Percentiles rank a stretch among this genome's conserved stretches.
phyloP scores from a whole-genome alignment of 192 early-diverging fungal species.

The Allomyces macrogynus region DNA sequence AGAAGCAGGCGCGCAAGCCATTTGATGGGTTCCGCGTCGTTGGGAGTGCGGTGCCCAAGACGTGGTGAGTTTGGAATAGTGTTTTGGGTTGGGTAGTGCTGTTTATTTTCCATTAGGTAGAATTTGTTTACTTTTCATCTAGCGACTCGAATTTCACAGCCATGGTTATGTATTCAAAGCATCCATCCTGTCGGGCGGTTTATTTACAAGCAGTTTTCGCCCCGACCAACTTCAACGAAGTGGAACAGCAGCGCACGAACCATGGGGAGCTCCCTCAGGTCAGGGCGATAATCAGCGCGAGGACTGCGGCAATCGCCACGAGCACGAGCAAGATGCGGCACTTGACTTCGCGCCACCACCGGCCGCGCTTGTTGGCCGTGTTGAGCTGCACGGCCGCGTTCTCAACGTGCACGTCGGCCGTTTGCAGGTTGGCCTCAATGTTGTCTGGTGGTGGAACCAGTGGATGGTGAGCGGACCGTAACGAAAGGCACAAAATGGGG shows the following conservation, averaged over 20 bases:
- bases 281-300: constrained; percentile 29
- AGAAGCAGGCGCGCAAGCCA: neutral
- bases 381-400: constrained; percentile 62
- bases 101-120: neutral
- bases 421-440: constrained; percentile 84
- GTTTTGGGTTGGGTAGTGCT: neutral
- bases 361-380: constrained; percentile 58
- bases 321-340: constrained; percentile 66
- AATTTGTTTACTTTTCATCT: too few relatives aligned
- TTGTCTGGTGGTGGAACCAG: constrained; percentile 39
- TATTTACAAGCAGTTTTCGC: neutral
- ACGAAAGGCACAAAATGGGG: constrained; percentile 1
- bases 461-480: neutral
- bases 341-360: constrained; percentile 51
- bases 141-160: too few relatives aligned
- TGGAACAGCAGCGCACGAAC: neutral
- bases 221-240: neutral
- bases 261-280: neutral
- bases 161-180: too few relatives aligned
- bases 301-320: constrained; percentile 37
- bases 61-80: neutral
- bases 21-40: neutral
- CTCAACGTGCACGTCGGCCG: constrained; percentile 53
- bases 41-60: neutral
- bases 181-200: neutral